Evolutionary conservation across 2,329 filamentous ascomycete species (phyloP).

Genomic region (Phaeosphaeriaceae sp.): DNA sequence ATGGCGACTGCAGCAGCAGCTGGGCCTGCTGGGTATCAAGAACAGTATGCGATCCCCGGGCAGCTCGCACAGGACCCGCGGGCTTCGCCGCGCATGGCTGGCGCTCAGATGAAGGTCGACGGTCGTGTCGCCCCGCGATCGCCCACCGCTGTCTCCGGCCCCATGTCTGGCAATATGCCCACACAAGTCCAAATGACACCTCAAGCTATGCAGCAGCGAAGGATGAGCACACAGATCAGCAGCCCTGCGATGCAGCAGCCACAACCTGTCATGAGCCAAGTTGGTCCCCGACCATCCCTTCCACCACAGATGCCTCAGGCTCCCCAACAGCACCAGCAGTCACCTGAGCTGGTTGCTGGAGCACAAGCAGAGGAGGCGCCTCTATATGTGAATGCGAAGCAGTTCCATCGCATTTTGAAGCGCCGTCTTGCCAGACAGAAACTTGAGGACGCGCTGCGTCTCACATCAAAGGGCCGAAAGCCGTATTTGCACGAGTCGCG

Average conservation of each 20-base stretch:
- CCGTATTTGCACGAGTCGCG: slow-evolving; percentile 97
- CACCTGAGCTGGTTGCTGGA: slow-evolving; percentile 77
- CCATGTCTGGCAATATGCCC: slow-evolving; percentile 56
- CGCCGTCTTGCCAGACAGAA: slow-evolving; percentile 90
- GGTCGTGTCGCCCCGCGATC: slow-evolving; percentile 78
- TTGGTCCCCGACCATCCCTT: slow-evolving; percentile 60
- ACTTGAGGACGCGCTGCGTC: slow-evolving; percentile 87
- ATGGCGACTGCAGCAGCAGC: slow-evolving; percentile 95
- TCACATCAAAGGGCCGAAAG: slow-evolving; percentile 95
- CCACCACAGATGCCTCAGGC: slow-evolving; percentile 63
- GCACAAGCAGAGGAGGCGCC: slow-evolving; percentile 84
- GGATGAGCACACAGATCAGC: slow-evolving; percentile 53
- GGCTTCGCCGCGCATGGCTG: slow-evolving; percentile 80
- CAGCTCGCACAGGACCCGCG: slow-evolving; percentile 63
- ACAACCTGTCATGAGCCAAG: slow-evolving; percentile 78
- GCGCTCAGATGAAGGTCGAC: slow-evolving; percentile 70
- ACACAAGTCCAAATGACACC: slow-evolving; percentile 51
- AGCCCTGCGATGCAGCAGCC: slow-evolving; percentile 68
- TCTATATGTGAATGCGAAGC: slow-evolving; percentile 97
- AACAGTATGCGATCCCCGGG: slow-evolving; percentile 70
- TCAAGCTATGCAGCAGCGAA: slow-evolving; percentile 46
- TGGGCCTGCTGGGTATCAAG: slow-evolving; percentile 71
- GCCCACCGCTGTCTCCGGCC: slow-evolving; percentile 72
- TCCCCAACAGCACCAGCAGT: slow-evolving; percentile 74
- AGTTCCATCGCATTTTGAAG: slow-evolving; percentile 97